Evolutionary conservation across 441 rosid genomes (phyloP).

Genomic region (Corymbia citriodora): DNA sequence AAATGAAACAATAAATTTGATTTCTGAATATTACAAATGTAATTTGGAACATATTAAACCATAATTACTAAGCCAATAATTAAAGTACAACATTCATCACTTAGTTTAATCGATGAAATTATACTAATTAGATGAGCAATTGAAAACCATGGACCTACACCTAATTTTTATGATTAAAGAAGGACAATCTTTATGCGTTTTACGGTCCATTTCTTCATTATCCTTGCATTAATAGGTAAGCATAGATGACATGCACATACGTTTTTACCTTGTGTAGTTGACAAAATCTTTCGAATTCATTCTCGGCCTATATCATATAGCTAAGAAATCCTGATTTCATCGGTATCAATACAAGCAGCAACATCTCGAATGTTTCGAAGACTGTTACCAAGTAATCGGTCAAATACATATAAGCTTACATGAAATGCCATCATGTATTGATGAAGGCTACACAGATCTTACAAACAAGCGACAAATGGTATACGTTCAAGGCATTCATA

Average conservation of each 20-base stretch:
- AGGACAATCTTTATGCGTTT: not conserved
- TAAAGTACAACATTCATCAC: not conserved
- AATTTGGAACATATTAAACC: not conserved
- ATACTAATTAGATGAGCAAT: not conserved
- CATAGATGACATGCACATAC: not conserved
- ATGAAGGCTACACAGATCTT: not conserved
- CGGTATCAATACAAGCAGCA: not conserved
- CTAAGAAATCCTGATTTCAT: not conserved
- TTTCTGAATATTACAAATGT: not conserved
- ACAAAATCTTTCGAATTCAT: not conserved
- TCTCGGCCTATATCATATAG: not conserved
- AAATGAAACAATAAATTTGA: no score
- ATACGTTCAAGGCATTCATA: not conserved
- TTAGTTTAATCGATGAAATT: not conserved
- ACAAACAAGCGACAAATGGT: not conserved
- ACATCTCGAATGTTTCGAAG: not conserved
- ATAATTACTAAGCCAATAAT: not conserved
- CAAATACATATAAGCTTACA: not conserved
- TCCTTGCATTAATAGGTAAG: not conserved
- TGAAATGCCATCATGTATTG: not conserved
- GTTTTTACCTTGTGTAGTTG: not conserved
- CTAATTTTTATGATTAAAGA: not conserved
- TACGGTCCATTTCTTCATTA: not conserved
- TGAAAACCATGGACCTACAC: not conserved
- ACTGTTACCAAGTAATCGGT: not conserved